Evolutionary conservation across 2,329 filamentous ascomycete species (phyloP).

Genomic region (Canariomyces notabilis): DNA sequence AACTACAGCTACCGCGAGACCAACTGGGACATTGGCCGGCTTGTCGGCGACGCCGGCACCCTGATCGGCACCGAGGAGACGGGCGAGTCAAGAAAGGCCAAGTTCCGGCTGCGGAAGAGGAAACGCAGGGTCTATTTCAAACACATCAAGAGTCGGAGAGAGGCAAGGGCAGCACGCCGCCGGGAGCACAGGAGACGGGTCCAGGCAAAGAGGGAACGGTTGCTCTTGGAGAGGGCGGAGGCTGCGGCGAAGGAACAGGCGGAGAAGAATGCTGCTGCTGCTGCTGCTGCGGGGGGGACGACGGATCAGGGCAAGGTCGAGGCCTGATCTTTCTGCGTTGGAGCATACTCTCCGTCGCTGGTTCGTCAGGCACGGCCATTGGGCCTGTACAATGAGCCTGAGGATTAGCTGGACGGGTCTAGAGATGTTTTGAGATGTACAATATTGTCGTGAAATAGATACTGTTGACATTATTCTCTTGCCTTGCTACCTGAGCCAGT

Average conservation of each 20-base stretch:
- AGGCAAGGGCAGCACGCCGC: conserved; percentile 22
- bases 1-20: conserved; percentile 58
- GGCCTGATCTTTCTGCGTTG: conserved; percentile 2
- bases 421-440: conserved; percentile 15
- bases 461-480: background rate
- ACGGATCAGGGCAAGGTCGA: conserved; percentile 12
- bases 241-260: conserved; percentile 12
- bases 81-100: conserved; percentile 46
- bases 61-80: conserved; percentile 37
- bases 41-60: conserved; percentile 35
- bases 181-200: conserved; percentile 23
- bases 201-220: conserved; percentile 23
- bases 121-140: conserved; percentile 18
- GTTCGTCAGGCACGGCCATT: background rate
- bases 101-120: conserved; percentile 34
- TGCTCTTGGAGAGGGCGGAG: conserved; percentile 19
- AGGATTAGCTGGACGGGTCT: background rate
- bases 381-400: background rate
- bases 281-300: conserved; percentile 1
- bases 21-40: conserved; percentile 53
- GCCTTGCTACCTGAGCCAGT: no score
- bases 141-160: conserved; percentile 24
- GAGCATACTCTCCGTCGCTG: no score
- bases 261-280: conserved; percentile 12
- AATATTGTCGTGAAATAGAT: conserved; percentile 19